These are phyloP conservation scores for Coffea eugenioides DNA, from an alignment of 257 asterid species.

Conservation along the genomic window DNA sequence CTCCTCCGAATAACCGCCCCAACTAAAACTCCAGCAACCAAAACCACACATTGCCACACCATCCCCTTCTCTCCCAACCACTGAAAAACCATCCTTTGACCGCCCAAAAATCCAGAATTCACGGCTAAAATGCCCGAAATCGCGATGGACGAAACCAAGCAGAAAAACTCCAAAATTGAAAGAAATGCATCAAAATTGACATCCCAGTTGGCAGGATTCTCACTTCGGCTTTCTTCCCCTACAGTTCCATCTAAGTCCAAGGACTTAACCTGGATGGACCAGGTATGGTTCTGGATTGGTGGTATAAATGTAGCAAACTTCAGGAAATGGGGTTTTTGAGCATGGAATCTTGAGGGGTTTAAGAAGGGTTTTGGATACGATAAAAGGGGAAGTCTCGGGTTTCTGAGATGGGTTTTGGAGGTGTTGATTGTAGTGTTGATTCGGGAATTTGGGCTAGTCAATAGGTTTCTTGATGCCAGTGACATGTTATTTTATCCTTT, in stretches of 20 bases:
- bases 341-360: constrained; percentile 24
- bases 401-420: constrained; percentile 16
- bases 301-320: constrained; percentile 8
- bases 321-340: constrained; percentile 25
- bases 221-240: constrained; percentile 9
- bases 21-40: constrained; percentile 50
- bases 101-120: constrained; percentile 30
- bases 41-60: constrained; percentile 66
- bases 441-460: constrained; percentile 15
- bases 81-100: constrained; percentile 35
- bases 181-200: constrained; percentile 57
- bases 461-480: constrained; percentile 38
- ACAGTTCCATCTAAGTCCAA: constrained; percentile 22
- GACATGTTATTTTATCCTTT: constrained; percentile 34
- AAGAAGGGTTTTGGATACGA: constrained; percentile 26
- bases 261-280: constrained; percentile 30
- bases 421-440: constrained; percentile 25
- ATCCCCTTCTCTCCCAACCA: constrained; percentile 45
- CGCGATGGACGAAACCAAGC: constrained; percentile 58
- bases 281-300: constrained; percentile 15
- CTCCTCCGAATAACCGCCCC: constrained; percentile 78
- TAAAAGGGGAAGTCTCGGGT: constrained; percentile 7
- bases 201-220: constrained; percentile 6
- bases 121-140: constrained; percentile 45
- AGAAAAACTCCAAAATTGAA: constrained; percentile 57